These are phyloP conservation scores for Meripilus lineatus DNA, from an alignment of 1,284 basidiomycete species.

Conservation along the genomic window DNA sequence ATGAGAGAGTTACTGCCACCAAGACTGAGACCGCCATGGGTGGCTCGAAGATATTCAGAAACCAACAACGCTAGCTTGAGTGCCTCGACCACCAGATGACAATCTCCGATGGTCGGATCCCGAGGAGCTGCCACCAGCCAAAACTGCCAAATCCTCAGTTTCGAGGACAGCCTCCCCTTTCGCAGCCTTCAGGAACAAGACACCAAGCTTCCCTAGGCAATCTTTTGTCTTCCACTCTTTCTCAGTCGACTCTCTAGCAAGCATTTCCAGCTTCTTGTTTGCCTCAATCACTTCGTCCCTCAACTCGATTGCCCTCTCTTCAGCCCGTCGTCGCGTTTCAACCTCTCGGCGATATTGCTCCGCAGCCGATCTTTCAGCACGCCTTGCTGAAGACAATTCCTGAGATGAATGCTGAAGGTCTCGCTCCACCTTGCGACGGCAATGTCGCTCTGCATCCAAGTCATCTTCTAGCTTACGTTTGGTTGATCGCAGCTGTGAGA, in stretches of 20 bases:
- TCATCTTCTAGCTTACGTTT: slow-evolving; percentile 48
- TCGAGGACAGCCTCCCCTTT: slow-evolving; percentile 13
- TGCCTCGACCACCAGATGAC: neutral
- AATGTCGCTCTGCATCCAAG: slow-evolving; percentile 33
- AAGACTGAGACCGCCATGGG: neutral
- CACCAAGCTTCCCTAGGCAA: slow-evolving; percentile 18
- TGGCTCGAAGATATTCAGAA: neutral
- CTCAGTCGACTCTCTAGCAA: slow-evolving; percentile 10
- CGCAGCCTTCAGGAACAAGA: slow-evolving; percentile 18
- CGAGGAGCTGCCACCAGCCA: neutral
- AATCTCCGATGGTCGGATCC: neutral
- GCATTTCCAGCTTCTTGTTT: slow-evolving; percentile 10
- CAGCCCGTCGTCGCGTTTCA: slow-evolving; percentile 34
- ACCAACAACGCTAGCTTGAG: neutral
- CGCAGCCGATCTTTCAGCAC: slow-evolving; percentile 33
- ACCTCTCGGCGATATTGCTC: slow-evolving; percentile 37
- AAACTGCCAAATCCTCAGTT: neutral
- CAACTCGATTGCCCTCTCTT: slow-evolving; percentile 26
- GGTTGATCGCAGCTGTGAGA: slow-evolving; percentile 30
- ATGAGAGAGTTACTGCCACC: neutral
- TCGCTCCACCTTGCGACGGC: slow-evolving; percentile 39
- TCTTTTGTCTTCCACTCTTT: slow-evolving; percentile 19
- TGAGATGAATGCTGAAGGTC: slow-evolving; percentile 32
- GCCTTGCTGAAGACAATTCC: slow-evolving; percentile 29
- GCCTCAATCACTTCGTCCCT: slow-evolving; percentile 10